Evolutionary conservation across 208 protist species (phyloP).

Genomic region (Acanthamoeba royreba): DNA sequence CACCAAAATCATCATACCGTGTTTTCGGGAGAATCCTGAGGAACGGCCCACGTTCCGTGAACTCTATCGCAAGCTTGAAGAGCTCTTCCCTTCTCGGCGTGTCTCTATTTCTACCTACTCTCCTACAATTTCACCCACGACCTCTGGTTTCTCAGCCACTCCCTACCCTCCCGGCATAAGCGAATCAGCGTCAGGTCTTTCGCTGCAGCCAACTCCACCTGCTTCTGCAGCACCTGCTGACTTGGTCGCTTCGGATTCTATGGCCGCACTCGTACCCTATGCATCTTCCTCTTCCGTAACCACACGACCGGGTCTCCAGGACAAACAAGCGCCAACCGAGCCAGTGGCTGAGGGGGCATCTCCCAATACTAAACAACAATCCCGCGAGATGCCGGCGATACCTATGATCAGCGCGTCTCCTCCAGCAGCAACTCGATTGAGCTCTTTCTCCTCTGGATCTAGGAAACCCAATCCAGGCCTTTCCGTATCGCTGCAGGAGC

Average conservation of each 20-base stretch:
- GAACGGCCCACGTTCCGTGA: slow-evolving; percentile 14
- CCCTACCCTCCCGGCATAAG: neutral
- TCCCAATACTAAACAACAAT: neutral
- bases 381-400: neutral
- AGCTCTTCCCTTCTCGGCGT: neutral
- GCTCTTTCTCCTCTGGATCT: neutral
- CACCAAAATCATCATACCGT: neutral
- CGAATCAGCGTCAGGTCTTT: neutral
- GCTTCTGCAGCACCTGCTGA: neutral
- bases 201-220: neutral
- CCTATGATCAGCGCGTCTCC: neutral
- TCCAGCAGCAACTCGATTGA: neutral
- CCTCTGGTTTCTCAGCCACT: neutral
- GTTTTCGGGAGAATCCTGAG: neutral
- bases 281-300: neutral
- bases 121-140: neutral
- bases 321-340: neutral
- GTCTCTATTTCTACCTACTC: neutral
- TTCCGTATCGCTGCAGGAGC: neutral
- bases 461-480: neutral
- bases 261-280: neutral
- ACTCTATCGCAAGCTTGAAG: slow-evolving; percentile 6
- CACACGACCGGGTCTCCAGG: neutral
- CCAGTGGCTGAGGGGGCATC: neutral
- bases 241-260: neutral